These are phyloP conservation scores for Fusarium longipes DNA, from an alignment of 2,329 filamentous ascomycete genomes.

Conservation along the genomic window DNA sequence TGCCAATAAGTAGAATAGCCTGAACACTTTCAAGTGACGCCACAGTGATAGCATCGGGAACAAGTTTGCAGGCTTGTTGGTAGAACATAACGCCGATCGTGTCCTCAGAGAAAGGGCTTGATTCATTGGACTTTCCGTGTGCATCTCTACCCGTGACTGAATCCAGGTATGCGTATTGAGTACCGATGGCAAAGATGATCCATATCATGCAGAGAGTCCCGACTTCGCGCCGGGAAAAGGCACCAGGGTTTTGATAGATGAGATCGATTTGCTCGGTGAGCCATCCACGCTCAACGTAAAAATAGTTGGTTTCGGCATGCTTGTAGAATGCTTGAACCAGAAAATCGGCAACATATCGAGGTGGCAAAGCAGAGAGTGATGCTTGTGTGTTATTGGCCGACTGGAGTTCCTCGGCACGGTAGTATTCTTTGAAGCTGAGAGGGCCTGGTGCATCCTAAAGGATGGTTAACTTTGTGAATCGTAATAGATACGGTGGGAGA, in stretches of 20 bases:
- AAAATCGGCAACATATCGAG: slow-evolving; percentile 60
- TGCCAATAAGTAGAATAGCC: slow-evolving; percentile 65
- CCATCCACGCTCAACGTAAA: slow-evolving; percentile 59
- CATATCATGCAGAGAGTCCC: slow-evolving; percentile 59
- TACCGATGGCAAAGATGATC: slow-evolving; percentile 61
- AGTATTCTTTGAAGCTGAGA: slow-evolving; percentile 55
- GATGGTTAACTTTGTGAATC: not conserved
- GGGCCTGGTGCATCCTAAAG: slow-evolving; percentile 45
- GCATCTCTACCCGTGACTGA: slow-evolving; percentile 41
- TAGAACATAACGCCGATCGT: slow-evolving; percentile 67
- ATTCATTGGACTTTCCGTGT: slow-evolving; percentile 36
- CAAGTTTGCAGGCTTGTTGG: slow-evolving; percentile 63
- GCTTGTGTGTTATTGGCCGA: slow-evolving; percentile 54
- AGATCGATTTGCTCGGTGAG: slow-evolving; percentile 54
- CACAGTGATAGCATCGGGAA: slow-evolving; percentile 67
- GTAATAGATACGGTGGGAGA: not conserved
- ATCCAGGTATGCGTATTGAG: slow-evolving; percentile 62
- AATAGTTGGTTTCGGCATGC: slow-evolving; percentile 61
- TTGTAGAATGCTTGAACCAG: slow-evolving; percentile 60
- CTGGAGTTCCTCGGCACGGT: slow-evolving; percentile 59
- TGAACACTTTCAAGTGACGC: slow-evolving; percentile 68
- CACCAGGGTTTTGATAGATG: slow-evolving; percentile 54
- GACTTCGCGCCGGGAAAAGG: slow-evolving; percentile 55
- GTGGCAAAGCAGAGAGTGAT: slow-evolving; percentile 57
- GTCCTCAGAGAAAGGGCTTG: slow-evolving; percentile 58